Evolutionary conservation across 495 filamentous ascomycete species (phyloP).

Genomic region (Clohesyomyces aquaticus): DNA sequence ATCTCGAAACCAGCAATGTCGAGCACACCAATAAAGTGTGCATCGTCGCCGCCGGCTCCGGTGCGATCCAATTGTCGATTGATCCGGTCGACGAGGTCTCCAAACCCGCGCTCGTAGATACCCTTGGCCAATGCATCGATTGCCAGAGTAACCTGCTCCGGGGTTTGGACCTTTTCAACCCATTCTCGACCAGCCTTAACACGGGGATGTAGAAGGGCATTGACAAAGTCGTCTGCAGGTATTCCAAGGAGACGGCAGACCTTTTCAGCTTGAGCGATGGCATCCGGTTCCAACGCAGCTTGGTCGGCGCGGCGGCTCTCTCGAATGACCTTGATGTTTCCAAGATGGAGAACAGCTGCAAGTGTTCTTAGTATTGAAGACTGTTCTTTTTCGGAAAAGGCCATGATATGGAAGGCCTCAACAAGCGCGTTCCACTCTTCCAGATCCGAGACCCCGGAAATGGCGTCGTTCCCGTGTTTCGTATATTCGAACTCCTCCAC

Average conservation of each 20-base stretch:
- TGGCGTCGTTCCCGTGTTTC: conserved; percentile 83
- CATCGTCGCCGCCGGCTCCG: conserved; percentile 78
- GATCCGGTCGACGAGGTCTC: conserved; percentile 87
- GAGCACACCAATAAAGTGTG: conserved; percentile 94
- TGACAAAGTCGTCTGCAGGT: conserved; percentile 77
- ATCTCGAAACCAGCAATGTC: conserved; percentile 99
- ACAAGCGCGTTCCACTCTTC: conserved; percentile 90
- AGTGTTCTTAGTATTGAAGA: conserved; percentile 80
- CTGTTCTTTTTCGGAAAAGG: conserved; percentile 87
- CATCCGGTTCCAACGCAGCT: conserved; percentile 75
- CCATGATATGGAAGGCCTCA: conserved; percentile 94
- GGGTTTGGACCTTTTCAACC: conserved; percentile 97
- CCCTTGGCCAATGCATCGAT: conserved; percentile 95
- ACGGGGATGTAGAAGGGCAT: conserved; percentile 84
- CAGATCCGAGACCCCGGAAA: conserved; percentile 84
- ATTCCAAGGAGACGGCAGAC: conserved; percentile 88
- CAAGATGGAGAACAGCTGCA: conserved; percentile 89
- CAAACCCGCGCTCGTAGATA: conserved; percentile 95
- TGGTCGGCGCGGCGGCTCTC: conserved; percentile 91
- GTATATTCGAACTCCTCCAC: conserved; percentile 92
- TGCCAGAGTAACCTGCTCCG: conserved; percentile 88
- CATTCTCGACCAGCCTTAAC: conserved; percentile 96
- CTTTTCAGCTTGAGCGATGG: conserved; percentile 68
- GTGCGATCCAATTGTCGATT: conserved; percentile 87
- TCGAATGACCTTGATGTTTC: conserved; percentile 85